Conservation (phyloP, 192 early-diverging fungal species). For the Coemansia sp. region DNA sequence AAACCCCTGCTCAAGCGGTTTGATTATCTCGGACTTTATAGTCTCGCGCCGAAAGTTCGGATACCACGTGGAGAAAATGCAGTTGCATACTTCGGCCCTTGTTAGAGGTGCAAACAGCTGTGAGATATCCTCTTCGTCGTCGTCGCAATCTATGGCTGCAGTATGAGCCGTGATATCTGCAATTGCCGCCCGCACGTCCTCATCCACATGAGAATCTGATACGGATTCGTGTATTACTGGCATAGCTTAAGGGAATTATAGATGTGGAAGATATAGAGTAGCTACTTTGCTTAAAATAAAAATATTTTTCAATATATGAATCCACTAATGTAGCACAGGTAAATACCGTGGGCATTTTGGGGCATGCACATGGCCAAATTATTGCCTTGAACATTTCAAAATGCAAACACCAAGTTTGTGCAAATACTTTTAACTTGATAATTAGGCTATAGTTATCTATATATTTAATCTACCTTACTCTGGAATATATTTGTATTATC, state of each 20-base stretch:
- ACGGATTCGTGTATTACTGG: background rate
- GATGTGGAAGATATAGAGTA: background rate
- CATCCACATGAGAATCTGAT: background rate
- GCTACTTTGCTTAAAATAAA: background rate
- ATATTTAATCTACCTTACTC: no score
- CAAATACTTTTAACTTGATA: no score
- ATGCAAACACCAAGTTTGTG: no score
- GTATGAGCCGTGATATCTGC: constrained; percentile 4
- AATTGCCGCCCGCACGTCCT: constrained; percentile 2
- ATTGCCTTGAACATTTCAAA: no score
- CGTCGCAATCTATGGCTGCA: background rate
- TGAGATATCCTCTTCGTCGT: constrained; percentile 12
- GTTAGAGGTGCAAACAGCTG: constrained; percentile 61
- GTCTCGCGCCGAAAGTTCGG: constrained; percentile 62
- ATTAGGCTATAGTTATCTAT: no score
- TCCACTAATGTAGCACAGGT: background rate
- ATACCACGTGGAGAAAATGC: constrained; percentile 82
- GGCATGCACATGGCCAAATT: background rate
- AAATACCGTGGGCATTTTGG: background rate
- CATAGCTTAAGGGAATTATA: background rate
- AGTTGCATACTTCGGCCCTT: constrained; percentile 64
- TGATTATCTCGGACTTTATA: constrained; percentile 72
- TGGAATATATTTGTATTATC: no score
- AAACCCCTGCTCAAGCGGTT: constrained; percentile 73
- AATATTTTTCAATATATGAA: background rate